These are phyloP conservation scores for Leptodermis oblonga DNA, from an alignment of 257 asterid genomes.

Conservation along the genomic window DNA sequence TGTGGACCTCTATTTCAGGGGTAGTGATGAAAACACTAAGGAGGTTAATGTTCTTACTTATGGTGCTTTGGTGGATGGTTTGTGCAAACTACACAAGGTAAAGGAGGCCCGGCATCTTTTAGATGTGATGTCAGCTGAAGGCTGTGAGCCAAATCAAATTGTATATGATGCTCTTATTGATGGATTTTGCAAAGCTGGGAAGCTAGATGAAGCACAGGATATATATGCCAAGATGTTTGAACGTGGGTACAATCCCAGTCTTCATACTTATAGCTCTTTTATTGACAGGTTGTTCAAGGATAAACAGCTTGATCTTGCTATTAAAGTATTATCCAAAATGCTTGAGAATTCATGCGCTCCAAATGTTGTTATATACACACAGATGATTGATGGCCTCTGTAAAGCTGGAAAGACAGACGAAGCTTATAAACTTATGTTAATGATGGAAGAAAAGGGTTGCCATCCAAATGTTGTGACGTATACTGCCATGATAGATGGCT, in stretches of 20 bases:
- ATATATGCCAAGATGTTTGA: conserved; percentile 71
- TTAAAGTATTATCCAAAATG: conserved; percentile 80
- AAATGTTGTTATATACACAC: conserved; percentile 77
- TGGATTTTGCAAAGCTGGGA: conserved; percentile 90
- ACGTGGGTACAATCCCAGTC: conserved; percentile 61
- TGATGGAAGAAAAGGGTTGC: conserved; percentile 98
- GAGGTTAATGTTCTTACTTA: conserved; percentile 74
- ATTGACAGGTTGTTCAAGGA: conserved; percentile 84
- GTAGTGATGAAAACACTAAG: conserved; percentile 33
- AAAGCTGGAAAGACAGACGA: conserved; percentile 83
- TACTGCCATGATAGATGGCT: conserved; percentile 94
- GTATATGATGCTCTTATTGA: conserved; percentile 89
- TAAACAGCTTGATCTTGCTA: conserved; percentile 82
- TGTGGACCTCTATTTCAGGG: conserved; percentile 61
- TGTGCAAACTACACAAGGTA: conserved; percentile 82
- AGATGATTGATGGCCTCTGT: conserved; percentile 90
- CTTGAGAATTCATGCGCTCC: conserved; percentile 76
- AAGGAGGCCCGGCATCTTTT: conserved; percentile 69
- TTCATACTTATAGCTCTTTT: conserved; percentile 74
- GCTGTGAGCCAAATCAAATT: conserved; percentile 72
- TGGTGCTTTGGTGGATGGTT: conserved; percentile 92
- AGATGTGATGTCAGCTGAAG: conserved; percentile 62
- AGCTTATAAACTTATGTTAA: conserved; percentile 81
- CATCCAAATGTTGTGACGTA: conserved; percentile 89
- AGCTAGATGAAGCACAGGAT: conserved; percentile 89